Evolutionary conservation across 768 basidiomycete genomes (phyloP).

Genomic region (Xanthoconium purpureum): DNA sequence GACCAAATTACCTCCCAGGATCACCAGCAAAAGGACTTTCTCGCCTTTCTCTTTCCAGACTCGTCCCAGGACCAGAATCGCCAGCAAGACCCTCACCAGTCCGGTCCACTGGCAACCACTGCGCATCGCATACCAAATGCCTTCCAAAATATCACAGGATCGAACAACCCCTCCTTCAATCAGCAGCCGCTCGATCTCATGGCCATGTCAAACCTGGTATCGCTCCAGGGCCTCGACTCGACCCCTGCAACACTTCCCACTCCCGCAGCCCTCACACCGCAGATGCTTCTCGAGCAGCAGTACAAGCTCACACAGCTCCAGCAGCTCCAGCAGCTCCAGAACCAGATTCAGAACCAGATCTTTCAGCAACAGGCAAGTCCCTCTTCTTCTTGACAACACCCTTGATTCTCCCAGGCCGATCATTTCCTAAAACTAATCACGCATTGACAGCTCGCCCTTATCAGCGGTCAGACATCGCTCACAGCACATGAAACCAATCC

Average conservation of each 20-base stretch:
- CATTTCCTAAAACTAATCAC: constrained; percentile 11
- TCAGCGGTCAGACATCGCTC: constrained; percentile 43
- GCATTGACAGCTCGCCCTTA: constrained; percentile 58
- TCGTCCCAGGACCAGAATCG: constrained; percentile 25
- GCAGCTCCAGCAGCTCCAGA: constrained; percentile 73
- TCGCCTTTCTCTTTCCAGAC: constrained; percentile 35
- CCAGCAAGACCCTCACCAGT: constrained; percentile 21
- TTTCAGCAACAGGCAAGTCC: constrained; percentile 81
- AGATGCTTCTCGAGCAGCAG: constrained; percentile 68
- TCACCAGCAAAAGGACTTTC: constrained; percentile 36
- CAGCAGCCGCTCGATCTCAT: constrained; percentile 47
- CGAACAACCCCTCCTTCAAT: constrained; percentile 11
- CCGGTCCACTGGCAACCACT: constrained; percentile 5
- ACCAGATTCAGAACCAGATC: constrained; percentile 83
- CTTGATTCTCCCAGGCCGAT: constrained; percentile 4
- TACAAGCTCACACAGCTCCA: constrained; percentile 76
- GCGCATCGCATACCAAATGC: constrained; percentile 13
- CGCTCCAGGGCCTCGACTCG: constrained; percentile 44
- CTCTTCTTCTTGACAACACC: neutral
- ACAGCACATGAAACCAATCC: constrained; percentile 37
- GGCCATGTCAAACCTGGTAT: constrained; percentile 45
- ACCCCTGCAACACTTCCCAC: constrained; percentile 11
- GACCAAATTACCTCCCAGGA: constrained; percentile 26
- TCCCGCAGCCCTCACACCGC: constrained; percentile 36
- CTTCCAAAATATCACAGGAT: constrained; percentile 7